Conservation (phyloP, 1,139 yeast species). For the Candida dubliniensis region DNA sequence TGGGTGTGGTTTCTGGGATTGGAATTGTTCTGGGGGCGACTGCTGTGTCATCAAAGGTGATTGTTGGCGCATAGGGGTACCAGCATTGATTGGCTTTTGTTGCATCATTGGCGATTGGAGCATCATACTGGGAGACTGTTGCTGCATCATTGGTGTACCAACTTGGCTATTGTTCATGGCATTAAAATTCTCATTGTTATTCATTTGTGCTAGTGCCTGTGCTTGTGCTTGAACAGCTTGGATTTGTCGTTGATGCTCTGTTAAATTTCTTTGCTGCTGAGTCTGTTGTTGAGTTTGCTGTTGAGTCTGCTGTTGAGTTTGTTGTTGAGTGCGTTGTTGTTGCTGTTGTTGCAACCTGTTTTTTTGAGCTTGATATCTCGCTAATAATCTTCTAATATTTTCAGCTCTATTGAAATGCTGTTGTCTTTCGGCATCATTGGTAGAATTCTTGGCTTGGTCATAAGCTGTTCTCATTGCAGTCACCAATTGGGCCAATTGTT, state of each 20-base stretch:
- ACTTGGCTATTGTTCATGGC: slow-evolving; percentile 1
- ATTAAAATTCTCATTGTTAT: slow-evolving; percentile 2
- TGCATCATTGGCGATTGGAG: slow-evolving; percentile 13
- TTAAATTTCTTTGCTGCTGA: slow-evolving; percentile 10
- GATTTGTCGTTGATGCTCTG: slow-evolving; percentile 10
- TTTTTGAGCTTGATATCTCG: slow-evolving; percentile 45
- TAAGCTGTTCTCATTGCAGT: slow-evolving; percentile 60
- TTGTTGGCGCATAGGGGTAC: slow-evolving; percentile 10
- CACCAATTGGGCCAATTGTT: slow-evolving; percentile 63
- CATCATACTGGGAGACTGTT: slow-evolving; percentile 11
- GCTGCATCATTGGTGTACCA: slow-evolving; percentile 11
- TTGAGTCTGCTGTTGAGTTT: slow-evolving; percentile 11
- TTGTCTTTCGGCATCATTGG: slow-evolving; percentile 64
- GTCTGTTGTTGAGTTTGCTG: slow-evolving; percentile 7
- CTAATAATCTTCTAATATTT: slow-evolving; percentile 52
- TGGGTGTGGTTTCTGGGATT: slow-evolving; percentile 1
- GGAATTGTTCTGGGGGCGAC: slow-evolving; percentile 11
- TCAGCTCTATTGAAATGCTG: slow-evolving; percentile 69
- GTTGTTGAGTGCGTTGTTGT: slow-evolving; percentile 15
- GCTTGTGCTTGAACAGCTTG: slow-evolving; percentile 14
- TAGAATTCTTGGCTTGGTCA: slow-evolving; percentile 57
- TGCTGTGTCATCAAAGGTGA: slow-evolving; percentile 13
- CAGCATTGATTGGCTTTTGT: slow-evolving; percentile 8
- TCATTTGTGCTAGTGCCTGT: slow-evolving; percentile 13
- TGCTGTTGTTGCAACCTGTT: slow-evolving; percentile 19